Evolutionary conservation across 2,329 filamentous ascomycete genomes (phyloP), one percentile per base, ranked within the genome.

Genomic region (Chalaropsis thielavioides): DNA sequence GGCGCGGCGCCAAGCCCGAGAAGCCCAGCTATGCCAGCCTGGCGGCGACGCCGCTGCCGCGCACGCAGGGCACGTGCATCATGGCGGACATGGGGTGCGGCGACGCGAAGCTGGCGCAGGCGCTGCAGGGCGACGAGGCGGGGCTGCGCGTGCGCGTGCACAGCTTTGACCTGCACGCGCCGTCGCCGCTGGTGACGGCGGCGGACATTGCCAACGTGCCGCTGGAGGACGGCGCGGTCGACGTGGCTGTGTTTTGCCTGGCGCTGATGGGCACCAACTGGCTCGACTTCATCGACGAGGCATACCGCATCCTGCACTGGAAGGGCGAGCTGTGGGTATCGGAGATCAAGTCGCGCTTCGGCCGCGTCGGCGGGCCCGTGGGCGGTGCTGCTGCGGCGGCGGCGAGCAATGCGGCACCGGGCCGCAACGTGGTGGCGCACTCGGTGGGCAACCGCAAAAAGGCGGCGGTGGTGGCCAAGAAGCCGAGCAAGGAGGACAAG

Each of bases 231-330:
- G 86, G 84, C 56, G 85, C 82, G 68, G 85, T 91, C 68, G 91
- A 99, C 74, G 81, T 99, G 4, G 89, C 89, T 61, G 86, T 99
- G 70, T 97, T 97, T 79, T 99, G 94, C 75, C 82, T 99, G 40
- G 94, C 92, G 61, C 83, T 99, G 67, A 99, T 99, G 94, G 94
- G 94, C 72, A 99, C 94, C 64, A 99, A 99, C 77, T 99, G 94
- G 92, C 83, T 95, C 63, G 86, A 90, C 70, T 97, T 99, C 74
- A 83, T 99, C 71, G 94, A 97, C 76, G 94, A 99, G 77, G 92
- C 92, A 15, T 95, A 90, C 78, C 86, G 94, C 64, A 81, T 97
- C 62, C 81, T 99, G 68, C 87, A 90, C 72, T 92, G 91, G 83
- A 92, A 94, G 72, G 94, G 94, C 69, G 94, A 99, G 78, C 85